Evolutionary conservation across 2,329 filamentous ascomycete genomes (phyloP), one percentile per base, ranked within the genome.

Genomic region (Ophiostoma piceae): DNA sequence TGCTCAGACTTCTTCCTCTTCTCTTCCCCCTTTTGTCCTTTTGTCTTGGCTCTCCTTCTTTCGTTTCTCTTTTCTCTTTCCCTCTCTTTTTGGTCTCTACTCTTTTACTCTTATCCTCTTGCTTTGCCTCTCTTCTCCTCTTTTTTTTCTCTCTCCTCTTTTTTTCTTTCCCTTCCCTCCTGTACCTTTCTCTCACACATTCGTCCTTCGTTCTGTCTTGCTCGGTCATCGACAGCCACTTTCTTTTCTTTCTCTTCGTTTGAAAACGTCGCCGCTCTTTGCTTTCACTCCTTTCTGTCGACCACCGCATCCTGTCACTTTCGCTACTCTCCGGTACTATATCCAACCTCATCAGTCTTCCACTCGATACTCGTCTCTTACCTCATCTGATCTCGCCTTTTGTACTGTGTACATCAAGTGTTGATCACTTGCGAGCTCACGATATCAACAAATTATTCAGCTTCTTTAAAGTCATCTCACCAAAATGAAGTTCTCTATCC

Each of bases 231-330:
- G 62, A 41, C 62, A 39, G 3, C 51, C 51, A 26, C 64, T 54
- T 51, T 54, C 32, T 65, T 64, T 66, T 70, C 54, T 65, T 35
- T 66, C 57, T 39, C 65, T 41, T 60, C 68, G 39, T 67, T 64
- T 66, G 37, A n/a, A 29, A 37, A 41, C 64, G 37, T 69, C 35
- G 62, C 62, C 65, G 65, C 37, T 29, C 68, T 29, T 66, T 71
- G 12, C 16, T 37, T 68, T 57, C 43, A n/a, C 19, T 22, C 22
- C 22, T 51, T 22, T 37, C 16, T 66, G 43, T 37, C 67, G 54
- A 32, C 66, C 35, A 9, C 43, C 16, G 43, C 43, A 47, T n/a
- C 43, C 19, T 47, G 16, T n/a, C 43, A 47, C 43, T 47, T 47
- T 47, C 16, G 43, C 43, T 47, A 19, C 43, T 1, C 4, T 47